phyloP scores from a whole-genome alignment of 805 yeast genomes.

The Barnettozyma vustinii region DNA sequence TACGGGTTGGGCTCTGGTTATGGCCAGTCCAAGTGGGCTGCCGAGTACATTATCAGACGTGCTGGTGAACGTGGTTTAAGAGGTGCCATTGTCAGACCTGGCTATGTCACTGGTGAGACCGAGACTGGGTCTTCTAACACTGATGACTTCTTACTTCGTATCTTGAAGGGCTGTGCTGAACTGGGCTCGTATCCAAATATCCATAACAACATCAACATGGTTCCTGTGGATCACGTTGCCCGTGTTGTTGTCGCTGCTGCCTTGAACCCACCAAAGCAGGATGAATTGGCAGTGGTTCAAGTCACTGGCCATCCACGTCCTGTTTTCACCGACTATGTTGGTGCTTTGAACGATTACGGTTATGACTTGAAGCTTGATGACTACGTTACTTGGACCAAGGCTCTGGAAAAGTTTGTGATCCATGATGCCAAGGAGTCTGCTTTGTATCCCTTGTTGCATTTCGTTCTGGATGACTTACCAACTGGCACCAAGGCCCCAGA shows the following conservation, averaged over 20 bases:
- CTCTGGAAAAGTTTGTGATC: constrained; percentile 72
- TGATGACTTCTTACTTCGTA: constrained; percentile 91
- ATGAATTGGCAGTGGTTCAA: constrained; percentile 70
- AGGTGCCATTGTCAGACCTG: constrained; percentile 92
- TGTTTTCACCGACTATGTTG: constrained; percentile 68
- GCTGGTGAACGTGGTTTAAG: constrained; percentile 86
- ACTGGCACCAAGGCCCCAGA: constrained; percentile 93
- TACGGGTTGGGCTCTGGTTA: constrained; percentile 85
- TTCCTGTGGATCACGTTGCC: constrained; percentile 98
- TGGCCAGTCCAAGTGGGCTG: constrained; percentile 98
- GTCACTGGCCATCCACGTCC: constrained; percentile 98
- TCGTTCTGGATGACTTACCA: constrained; percentile 90
- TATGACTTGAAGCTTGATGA: constrained; percentile 57
- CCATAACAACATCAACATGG: constrained; percentile 86
- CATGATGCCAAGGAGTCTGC: constrained; percentile 77
- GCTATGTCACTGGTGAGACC: constrained; percentile 88
- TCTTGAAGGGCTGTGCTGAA: constrained; percentile 92
- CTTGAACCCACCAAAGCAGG: constrained; percentile 58
- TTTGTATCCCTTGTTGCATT: constrained; percentile 86
- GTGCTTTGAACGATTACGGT: constrained; percentile 63
- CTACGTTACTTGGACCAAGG: constrained; percentile 74
- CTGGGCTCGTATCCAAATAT: constrained; percentile 83
- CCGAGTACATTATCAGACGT: constrained; percentile 79
- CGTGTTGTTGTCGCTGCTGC: constrained; percentile 82
- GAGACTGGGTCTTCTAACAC: constrained; percentile 86